These are phyloP conservation scores for Hypoxylon sp. DNA, from an alignment of 2,329 filamentous ascomycete genomes.

Conservation along the genomic window DNA sequence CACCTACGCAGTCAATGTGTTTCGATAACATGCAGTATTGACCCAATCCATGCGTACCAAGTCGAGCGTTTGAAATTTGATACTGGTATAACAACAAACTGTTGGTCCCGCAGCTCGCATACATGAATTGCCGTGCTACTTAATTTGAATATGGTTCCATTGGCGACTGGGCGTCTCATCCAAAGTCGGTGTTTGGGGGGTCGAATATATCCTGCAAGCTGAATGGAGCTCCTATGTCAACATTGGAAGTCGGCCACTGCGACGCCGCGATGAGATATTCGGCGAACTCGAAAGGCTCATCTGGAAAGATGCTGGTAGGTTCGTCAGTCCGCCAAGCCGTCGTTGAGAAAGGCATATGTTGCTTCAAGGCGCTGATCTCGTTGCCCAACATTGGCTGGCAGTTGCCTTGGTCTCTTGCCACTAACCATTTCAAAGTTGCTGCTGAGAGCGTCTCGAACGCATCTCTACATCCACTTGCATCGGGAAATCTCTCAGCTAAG, in stretches of 20 bases:
- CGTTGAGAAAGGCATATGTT: constrained; percentile 36
- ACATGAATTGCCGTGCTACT: neutral
- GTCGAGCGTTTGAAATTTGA: neutral
- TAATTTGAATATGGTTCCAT: neutral
- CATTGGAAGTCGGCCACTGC: constrained; percentile 29
- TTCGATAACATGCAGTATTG: too few relatives aligned
- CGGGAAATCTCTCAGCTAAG: constrained; percentile 51
- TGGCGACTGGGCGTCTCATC: neutral
- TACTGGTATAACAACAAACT: neutral
- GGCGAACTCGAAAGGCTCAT: constrained; percentile 40
- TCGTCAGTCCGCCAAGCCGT: constrained; percentile 34
- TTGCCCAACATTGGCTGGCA: constrained; percentile 27
- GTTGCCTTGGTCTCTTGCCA: constrained; percentile 27
- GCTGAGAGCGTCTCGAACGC: constrained; percentile 50
- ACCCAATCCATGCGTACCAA: neutral
- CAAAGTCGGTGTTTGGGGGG: constrained; percentile 4
- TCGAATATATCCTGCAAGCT: constrained; percentile 31
- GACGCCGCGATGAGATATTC: constrained; percentile 38
- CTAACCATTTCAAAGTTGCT: constrained; percentile 49
- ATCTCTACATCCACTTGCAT: constrained; percentile 52
- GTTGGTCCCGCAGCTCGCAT: neutral
- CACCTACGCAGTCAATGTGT: too few relatives aligned
- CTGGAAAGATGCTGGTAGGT: constrained; percentile 35
- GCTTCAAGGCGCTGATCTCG: constrained; percentile 34
- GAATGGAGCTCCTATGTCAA: constrained; percentile 20